These are phyloP conservation scores for Rosa lucieae DNA, from an alignment of 306 rosid genomes.

Conservation along the genomic window DNA sequence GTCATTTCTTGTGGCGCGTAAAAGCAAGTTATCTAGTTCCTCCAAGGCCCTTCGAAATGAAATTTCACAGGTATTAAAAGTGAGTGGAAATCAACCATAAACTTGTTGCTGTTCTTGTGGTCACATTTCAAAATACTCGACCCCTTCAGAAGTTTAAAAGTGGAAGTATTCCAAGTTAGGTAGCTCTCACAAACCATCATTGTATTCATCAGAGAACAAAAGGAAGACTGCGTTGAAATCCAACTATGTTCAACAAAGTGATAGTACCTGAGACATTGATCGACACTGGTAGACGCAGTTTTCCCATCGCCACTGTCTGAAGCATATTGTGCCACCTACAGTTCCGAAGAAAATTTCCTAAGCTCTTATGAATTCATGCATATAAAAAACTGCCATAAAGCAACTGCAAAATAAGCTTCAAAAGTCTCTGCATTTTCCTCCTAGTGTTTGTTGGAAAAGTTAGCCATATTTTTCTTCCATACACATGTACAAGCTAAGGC, in stretches of 20 bases:
- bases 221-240: background rate
- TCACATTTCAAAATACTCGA: background rate
- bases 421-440: background rate
- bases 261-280: slow-evolving; percentile 80
- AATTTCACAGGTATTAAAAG: slow-evolving; percentile 18
- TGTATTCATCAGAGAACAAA: background rate
- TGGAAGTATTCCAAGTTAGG: background rate
- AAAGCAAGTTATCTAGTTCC: slow-evolving; percentile 76
- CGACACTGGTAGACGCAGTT: slow-evolving; percentile 57
- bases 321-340: slow-evolving; percentile 87
- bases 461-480: background rate
- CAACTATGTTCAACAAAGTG: background rate
- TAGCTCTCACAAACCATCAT: background rate
- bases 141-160: background rate
- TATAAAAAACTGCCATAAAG: background rate
- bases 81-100: slow-evolving; percentile 19
- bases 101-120: background rate
- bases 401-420: slow-evolving; percentile 7
- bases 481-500: background rate
- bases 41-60: slow-evolving; percentile 69
- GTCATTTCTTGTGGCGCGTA: slow-evolving; percentile 88
- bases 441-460: background rate
- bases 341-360: slow-evolving; percentile 26
- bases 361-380: slow-evolving; percentile 18
- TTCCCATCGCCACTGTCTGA: slow-evolving; percentile 74